Percentiles rank a stretch among this genome's conserved stretches.
Evolutionary conservation across 176 grass and related monocot genomes (phyloP).

Genomic region (Hyparrhenia diplandra): DNA sequence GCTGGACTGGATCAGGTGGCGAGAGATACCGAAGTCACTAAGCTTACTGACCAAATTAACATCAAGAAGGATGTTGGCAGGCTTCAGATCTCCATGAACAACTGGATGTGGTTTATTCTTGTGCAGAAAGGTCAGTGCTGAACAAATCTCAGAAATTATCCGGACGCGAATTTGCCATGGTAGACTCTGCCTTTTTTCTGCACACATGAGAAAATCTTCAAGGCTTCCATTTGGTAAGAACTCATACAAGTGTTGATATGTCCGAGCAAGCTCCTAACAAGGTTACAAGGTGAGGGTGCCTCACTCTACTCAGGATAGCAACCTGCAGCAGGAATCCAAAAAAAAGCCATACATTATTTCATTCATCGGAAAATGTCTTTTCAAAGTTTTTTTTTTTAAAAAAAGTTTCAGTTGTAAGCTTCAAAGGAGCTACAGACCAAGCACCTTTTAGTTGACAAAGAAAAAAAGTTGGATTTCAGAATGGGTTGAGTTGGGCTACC

Average conservation of each 20-base stretch:
- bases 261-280: slow-evolving; percentile 36
- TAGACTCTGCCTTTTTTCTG: slow-evolving; percentile 34
- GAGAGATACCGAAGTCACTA: slow-evolving; percentile 45
- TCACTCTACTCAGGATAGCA: slow-evolving; percentile 47
- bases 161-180: slow-evolving; percentile 20
- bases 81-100: slow-evolving; percentile 51
- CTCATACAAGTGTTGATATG: slow-evolving; percentile 30
- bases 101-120: slow-evolving; percentile 50
- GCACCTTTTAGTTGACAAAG: not conserved
- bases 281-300: slow-evolving; percentile 45
- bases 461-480: not conserved
- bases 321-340: slow-evolving; percentile 30
- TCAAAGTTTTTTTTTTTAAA: not conserved
- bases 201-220: slow-evolving; percentile 43
- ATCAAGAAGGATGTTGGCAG: slow-evolving; percentile 45
- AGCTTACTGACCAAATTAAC: slow-evolving; percentile 43
- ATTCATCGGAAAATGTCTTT: not conserved
- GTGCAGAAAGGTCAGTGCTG: slow-evolving; percentile 40
- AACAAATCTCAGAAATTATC: slow-evolving; percentile 44
- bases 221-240: slow-evolving; percentile 38
- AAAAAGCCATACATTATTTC: not conserved
- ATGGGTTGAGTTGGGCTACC: slow-evolving; percentile 17
- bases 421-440: not conserved
- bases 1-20: slow-evolving; percentile 36
- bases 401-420: not conserved